These are phyloP conservation scores for Singerocomus rubriflavus DNA, from an alignment of 1,284 basidiomycete species.

Conservation along the genomic window DNA sequence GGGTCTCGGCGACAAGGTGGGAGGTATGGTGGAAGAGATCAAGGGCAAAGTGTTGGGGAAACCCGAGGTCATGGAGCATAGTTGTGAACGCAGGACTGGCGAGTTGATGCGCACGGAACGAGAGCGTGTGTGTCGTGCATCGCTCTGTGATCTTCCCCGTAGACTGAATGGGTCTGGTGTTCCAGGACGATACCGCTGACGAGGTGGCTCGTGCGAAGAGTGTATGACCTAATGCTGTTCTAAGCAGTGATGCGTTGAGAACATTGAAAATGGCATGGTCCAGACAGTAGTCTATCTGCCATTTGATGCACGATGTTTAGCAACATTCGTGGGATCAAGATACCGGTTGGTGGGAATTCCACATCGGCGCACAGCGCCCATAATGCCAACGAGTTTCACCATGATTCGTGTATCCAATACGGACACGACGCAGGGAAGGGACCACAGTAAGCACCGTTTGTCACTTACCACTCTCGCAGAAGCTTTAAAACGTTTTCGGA, in stretches of 20 bases:
- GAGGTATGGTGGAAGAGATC: constrained; percentile 49
- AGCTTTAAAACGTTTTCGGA: too few relatives aligned
- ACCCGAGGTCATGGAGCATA: constrained; percentile 44
- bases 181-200: too few relatives aligned
- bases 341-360: background rate
- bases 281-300: background rate
- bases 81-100: constrained; percentile 46
- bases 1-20: constrained; percentile 46
- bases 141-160: too few relatives aligned
- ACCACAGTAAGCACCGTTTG: background rate
- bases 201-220: too few relatives aligned
- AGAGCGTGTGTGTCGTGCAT: constrained; percentile 38
- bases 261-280: background rate
- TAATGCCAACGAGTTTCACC: background rate
- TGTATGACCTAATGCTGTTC: background rate
- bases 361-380: background rate
- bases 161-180: too few relatives aligned
- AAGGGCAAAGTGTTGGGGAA: constrained; percentile 49
- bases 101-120: constrained; percentile 45
- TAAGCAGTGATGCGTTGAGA: background rate
- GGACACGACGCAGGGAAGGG: too few relatives aligned
- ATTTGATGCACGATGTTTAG: background rate
- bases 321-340: background rate
- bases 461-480: background rate
- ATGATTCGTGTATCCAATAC: background rate